These are phyloP conservation scores for Aspergillus asperescens DNA, from an alignment of 495 filamentous ascomycete genomes.

Conservation along the genomic window DNA sequence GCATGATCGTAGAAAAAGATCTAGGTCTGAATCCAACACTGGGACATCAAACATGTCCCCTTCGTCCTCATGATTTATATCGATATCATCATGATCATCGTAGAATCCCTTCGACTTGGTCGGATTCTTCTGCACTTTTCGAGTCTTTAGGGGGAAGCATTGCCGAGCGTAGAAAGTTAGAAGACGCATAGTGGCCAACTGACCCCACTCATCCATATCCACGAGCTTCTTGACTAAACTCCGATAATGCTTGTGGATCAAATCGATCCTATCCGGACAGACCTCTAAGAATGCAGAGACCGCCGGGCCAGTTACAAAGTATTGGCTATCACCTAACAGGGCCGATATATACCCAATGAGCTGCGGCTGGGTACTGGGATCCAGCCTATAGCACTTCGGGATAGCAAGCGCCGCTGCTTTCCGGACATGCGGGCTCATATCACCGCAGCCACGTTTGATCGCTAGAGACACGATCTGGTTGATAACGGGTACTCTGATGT, in stretches of 20 bases:
- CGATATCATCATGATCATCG: slow-evolving; percentile 43
- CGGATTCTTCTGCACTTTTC: slow-evolving; percentile 47
- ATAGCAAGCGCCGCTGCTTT: slow-evolving; percentile 93
- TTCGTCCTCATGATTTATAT: slow-evolving; percentile 37
- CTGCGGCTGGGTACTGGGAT: slow-evolving; percentile 79
- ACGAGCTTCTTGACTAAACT: slow-evolving; percentile 80
- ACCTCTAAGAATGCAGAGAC: slow-evolving; percentile 84
- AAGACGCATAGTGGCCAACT: slow-evolving; percentile 72
- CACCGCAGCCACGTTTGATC: slow-evolving; percentile 83
- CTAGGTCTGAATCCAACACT: slow-evolving; percentile 75
- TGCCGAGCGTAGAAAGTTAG: slow-evolving; percentile 78
- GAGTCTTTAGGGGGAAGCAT: slow-evolving; percentile 75
- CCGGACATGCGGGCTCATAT: slow-evolving; percentile 91
- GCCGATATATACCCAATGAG: slow-evolving; percentile 70
- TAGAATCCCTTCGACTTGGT: slow-evolving; percentile 66
- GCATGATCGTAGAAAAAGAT: slow-evolving; percentile 72
- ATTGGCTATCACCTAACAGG: slow-evolving; percentile 83
- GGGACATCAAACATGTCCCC: slow-evolving; percentile 51
- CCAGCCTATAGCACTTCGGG: slow-evolving; percentile 93
- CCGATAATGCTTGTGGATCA: slow-evolving; percentile 87
- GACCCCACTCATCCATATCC: slow-evolving; percentile 99
- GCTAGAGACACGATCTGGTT: slow-evolving; percentile 95
- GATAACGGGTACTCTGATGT: slow-evolving; percentile 95
- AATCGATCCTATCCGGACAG: slow-evolving; percentile 76
- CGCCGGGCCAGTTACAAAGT: slow-evolving; percentile 89